These are phyloP conservation scores for Skeletonema tropicum DNA, from an alignment of 108 stramenopile genomes.

Conservation along the genomic window DNA sequence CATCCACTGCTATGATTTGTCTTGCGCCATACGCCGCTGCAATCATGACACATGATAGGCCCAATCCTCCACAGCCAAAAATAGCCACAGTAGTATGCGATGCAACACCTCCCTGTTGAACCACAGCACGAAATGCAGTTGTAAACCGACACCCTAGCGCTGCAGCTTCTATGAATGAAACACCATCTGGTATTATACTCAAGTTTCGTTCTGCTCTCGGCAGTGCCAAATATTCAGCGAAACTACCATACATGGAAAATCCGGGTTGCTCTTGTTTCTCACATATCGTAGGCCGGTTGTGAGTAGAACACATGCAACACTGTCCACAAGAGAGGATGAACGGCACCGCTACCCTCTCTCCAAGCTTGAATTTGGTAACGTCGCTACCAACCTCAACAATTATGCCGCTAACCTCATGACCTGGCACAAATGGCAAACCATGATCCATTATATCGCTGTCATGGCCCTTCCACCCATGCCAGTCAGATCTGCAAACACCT, in stretches of 20 bases:
- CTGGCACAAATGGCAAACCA: constrained; percentile 78
- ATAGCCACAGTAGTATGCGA: constrained; percentile 37
- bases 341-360: constrained; percentile 76
- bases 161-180: constrained; percentile 78
- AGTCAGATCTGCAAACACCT: constrained; percentile 80
- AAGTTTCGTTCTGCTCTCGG: constrained; percentile 73
- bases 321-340: constrained; percentile 78
- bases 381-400: constrained; percentile 60
- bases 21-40: constrained; percentile 50
- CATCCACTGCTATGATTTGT: constrained; percentile 73
- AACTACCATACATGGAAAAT: constrained; percentile 69
- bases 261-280: constrained; percentile 75
- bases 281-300: constrained; percentile 66
- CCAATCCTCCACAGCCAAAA: constrained; percentile 82
- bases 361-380: constrained; percentile 33
- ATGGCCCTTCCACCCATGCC: constrained; percentile 88
- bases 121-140: constrained; percentile 78
- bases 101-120: constrained; percentile 65
- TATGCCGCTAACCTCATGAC: constrained; percentile 79
- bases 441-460: constrained; percentile 63
- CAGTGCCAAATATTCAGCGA: constrained; percentile 73
- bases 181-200: constrained; percentile 48
- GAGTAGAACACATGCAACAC: constrained; percentile 52
- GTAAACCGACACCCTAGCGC: constrained; percentile 86
- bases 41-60: constrained; percentile 78